Conservation (phyloP, 257 asterid genomes). For the Salvia miltiorrhiza region DNA sequence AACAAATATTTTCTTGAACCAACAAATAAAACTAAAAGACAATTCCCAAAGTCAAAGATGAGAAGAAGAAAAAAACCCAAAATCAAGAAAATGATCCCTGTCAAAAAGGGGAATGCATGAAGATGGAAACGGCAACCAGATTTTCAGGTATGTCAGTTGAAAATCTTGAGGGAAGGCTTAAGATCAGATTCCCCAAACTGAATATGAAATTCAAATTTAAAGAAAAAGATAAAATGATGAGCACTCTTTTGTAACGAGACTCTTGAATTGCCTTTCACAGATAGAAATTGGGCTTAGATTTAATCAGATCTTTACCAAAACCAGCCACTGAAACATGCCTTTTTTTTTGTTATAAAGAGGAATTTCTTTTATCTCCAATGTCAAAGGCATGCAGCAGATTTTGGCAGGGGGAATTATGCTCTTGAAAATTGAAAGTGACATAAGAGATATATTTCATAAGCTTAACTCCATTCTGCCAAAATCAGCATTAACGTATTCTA, state of each 20-base stretch:
- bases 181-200: neutral
- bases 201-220: conserved; percentile 1
- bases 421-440: conserved; percentile 10
- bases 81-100: conserved; percentile 10
- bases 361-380: neutral
- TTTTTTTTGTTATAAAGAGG: neutral
- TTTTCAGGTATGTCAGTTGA: conserved; percentile 4
- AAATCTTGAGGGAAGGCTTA: neutral
- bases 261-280: conserved; percentile 34
- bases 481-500: conserved; percentile 19
- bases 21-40: neutral
- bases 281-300: conserved; percentile 20
- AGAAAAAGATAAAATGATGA: neutral
- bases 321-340: conserved; percentile 11
- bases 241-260: conserved; percentile 30
- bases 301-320: conserved; percentile 12
- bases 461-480: conserved; percentile 39
- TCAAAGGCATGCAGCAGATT: conserved; percentile 19
- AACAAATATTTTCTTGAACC: neutral
- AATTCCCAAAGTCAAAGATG: conserved; percentile 1
- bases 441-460: conserved; percentile 19
- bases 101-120: neutral
- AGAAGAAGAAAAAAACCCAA: neutral
- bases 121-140: conserved; percentile 1
- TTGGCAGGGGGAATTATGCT: conserved; percentile 35